phyloP scores from a whole-genome alignment of 2,329 filamentous ascomycete genomes.

The Pseudogymnoascus sp. region DNA sequence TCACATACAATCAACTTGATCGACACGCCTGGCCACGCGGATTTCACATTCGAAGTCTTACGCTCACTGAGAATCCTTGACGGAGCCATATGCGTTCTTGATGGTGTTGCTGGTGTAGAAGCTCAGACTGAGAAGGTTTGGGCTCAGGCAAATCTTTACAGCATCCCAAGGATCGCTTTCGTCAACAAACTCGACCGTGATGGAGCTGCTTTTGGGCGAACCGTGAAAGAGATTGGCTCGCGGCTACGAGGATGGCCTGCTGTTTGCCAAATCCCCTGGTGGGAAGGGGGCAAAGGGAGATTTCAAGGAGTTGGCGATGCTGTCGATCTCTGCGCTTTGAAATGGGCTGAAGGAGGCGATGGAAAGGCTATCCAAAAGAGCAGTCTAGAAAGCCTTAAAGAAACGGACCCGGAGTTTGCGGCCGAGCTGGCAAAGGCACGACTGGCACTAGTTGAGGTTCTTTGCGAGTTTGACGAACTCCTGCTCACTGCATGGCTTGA shows the following conservation, averaged over 20 bases:
- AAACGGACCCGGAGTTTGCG: slow-evolving; percentile 42
- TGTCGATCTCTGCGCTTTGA: slow-evolving; percentile 64
- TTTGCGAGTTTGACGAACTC: slow-evolving; percentile 81
- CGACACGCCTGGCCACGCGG: slow-evolving; percentile 92
- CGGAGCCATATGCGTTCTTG: slow-evolving; percentile 85
- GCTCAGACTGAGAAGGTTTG: slow-evolving; percentile 96
- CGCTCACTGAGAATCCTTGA: slow-evolving; percentile 82
- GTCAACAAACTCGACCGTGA: slow-evolving; percentile 82
- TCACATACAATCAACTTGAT: slow-evolving; percentile 80
- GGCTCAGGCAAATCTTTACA: slow-evolving; percentile 78
- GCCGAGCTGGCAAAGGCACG: slow-evolving; percentile 69
- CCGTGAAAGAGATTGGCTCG: slow-evolving; percentile 76
- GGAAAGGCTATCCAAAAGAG: slow-evolving; percentile 53
- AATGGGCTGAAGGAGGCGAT: slow-evolving; percentile 62
- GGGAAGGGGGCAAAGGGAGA: slow-evolving; percentile 61
- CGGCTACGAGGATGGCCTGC: slow-evolving; percentile 78
- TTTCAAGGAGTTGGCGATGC: slow-evolving; percentile 82
- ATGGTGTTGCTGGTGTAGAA: slow-evolving; percentile 89
- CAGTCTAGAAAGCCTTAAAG: slow-evolving; percentile 44
- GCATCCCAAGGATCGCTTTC: slow-evolving; percentile 73
- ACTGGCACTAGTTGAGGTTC: slow-evolving; percentile 66
- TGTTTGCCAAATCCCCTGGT: slow-evolving; percentile 94
- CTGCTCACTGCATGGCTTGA: slow-evolving; percentile 82
- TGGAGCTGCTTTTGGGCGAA: slow-evolving; percentile 72
- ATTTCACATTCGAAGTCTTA: slow-evolving; percentile 95